Base-by-base conservation (phyloP, 129 eudicot species). In the Flaveria trinervia region DNA sequence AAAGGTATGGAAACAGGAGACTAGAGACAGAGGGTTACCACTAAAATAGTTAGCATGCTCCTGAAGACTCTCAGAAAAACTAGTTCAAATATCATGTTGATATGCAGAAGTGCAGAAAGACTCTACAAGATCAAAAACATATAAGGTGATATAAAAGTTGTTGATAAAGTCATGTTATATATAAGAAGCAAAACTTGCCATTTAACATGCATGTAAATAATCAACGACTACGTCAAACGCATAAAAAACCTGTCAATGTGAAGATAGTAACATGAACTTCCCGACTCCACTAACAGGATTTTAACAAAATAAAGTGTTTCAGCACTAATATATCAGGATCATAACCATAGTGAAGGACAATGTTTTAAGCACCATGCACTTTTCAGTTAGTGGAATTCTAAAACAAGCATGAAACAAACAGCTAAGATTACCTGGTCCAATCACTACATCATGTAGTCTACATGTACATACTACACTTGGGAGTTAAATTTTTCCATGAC, bases 391-490 rank as follows among this genome's bases (percentile, higher is more conserved):
- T 20, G 17, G 54, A 65, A 59, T 17, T 67, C 9, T 54, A 30
- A 30, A 70, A 71, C 33, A 51, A 70, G 64, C 64, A 75, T 48
- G 72, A 46, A 33, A 46, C 17, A 50, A 10, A 67, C 70, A 71
- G 66, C 64, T 61, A 52, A 76, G 2, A 66, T 33, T 20, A 20
- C 22, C 22, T 20, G 22, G 93, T 73, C 98, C 98, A 90, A 80
- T 91, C 97, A 83, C 85, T 74, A 69, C n/a, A n/a, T n/a, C n/a
- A n/a, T n/a, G n/a, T n/a, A n/a, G n/a, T n/a, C n/a, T n/a, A n/a
- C 77, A 80, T 44, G 92, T 87, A 74, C 97, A 91, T 79, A 79
- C 61, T 18, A 93, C 87, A 77, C 93, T 89, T n/a, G 96, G 97
- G 98, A 90, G 86, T 89, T 90, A 84, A 93, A 85, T 84, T 91